Evolutionary conservation across 345 rosid species (phyloP), one percentile per base, ranked within the genome.

Genomic region (Citrus cavaleriei): DNA sequence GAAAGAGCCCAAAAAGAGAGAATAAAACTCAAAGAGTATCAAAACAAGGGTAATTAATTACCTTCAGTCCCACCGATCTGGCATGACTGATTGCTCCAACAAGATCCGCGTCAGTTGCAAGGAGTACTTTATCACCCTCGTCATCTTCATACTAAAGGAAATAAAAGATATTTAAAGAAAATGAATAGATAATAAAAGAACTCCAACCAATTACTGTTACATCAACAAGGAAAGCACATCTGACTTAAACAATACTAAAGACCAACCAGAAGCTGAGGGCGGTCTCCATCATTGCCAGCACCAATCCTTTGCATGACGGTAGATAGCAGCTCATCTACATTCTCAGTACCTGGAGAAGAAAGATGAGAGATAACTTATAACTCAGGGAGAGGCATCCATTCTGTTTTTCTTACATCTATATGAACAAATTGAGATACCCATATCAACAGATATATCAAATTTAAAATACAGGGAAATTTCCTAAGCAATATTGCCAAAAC

Each of bases 111-210:
- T 94, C 98, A 49, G 89, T 85, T 38, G 91, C 78, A 38, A 97
- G 90, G 77, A 94, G 78, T 72, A 97, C 93, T 83, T 89, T 93
- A 80, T 97, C 99, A 73, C 98, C 93, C 86, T 97, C 98, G 61
- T 97, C 99, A 27, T 97, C 99, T 81, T 91, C 98, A 38, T 94
- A 97, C 92, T 91, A 61, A 22, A 79, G 68, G 58, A 30, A 28
- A 46, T 22, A 12, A 72, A 14, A 70, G 61, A 67, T 73, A 46
- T 34, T 66, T 18, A 34, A 19, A 9, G 37, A 66, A 7, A 19
- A 34, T 54, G 8, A 54, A 54, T 54, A 54, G 58, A 54, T 54
- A 66, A 8, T 32, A 66, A 28, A 19, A 65, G 16, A 37, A 28
- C 68, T 27, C 3, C 4, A 64, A 25, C 51, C 55, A 74, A 21